Percentiles rank a stretch among this genome's conserved stretches.
These are phyloP conservation scores for Globisporangium viniferum DNA, from an alignment of 352 stramenopile genomes.

Conservation along the genomic window DNA sequence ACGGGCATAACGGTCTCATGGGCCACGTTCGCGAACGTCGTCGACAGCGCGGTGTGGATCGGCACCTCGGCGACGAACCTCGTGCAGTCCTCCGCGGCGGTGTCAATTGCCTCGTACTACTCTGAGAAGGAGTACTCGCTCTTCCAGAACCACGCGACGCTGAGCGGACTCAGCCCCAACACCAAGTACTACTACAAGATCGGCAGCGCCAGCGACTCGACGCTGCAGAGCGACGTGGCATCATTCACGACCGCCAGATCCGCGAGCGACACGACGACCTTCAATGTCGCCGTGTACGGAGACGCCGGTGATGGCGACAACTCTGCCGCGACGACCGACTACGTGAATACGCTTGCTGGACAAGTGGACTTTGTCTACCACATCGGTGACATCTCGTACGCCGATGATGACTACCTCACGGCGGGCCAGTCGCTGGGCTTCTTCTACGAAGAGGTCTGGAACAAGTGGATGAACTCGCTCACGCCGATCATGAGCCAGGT, in stretches of 20 bases:
- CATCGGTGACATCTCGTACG: too few relatives aligned
- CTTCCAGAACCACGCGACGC: conserved; percentile 37
- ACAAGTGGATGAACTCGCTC: too few relatives aligned
- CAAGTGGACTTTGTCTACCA: conserved; percentile 15
- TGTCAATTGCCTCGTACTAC: conserved; percentile 61
- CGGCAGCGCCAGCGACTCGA: conserved; percentile 20
- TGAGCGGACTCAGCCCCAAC: conserved; percentile 24
- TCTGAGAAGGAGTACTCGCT: conserved; percentile 42
- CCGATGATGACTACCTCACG: too few relatives aligned
- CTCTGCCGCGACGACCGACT: conserved; percentile 28
- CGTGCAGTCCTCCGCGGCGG: too few relatives aligned
- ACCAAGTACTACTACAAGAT: conserved; percentile 56
- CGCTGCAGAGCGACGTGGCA: conserved; percentile 26
- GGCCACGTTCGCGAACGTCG: conserved; percentile 43
- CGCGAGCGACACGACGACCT: too few relatives aligned
- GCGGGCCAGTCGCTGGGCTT: too few relatives aligned
- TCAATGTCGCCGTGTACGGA: conserved; percentile 65
- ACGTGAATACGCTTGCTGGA: conserved; percentile 16
- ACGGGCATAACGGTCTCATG: conserved; percentile 64
- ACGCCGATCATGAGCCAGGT: too few relatives aligned
- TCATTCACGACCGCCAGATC: conserved; percentile 36
- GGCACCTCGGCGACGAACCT: too few relatives aligned
- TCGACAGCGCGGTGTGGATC: conserved; percentile 34
- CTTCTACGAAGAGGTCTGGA: too few relatives aligned
- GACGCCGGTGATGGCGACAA: conserved; percentile 45